Conservation (phyloP, 2,329 filamentous ascomycete genomes). For the Colletotrichum kahawae region DNA sequence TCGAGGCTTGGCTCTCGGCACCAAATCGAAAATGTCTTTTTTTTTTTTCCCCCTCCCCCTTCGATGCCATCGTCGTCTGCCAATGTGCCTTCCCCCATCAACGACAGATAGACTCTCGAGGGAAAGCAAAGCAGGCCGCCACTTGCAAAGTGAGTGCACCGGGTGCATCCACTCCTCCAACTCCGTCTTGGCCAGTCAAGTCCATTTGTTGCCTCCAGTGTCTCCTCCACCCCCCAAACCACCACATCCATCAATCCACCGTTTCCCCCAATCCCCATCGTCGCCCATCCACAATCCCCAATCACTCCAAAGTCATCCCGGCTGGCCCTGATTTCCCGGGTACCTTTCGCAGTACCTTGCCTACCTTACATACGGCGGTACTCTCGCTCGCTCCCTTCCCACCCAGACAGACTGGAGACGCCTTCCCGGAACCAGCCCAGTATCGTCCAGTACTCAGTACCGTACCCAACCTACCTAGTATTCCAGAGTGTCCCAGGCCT, state of each 20-base stretch:
- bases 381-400: background rate
- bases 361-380: background rate
- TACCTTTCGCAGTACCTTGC: background rate
- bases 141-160: background rate
- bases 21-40: background rate
- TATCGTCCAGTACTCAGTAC: background rate
- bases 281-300: background rate
- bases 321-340: background rate
- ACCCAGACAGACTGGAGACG: background rate
- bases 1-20: constrained; percentile 6
- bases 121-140: constrained; percentile 1
- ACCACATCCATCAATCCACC: background rate
- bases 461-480: background rate
- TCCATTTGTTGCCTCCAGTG: background rate
- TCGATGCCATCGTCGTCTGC: background rate
- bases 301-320: background rate
- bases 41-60: background rate
- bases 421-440: background rate
- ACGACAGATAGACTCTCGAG: background rate
- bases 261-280: background rate
- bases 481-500: background rate
- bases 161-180: background rate
- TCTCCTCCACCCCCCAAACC: background rate
- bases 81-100: background rate
- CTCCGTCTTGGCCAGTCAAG: background rate